These are phyloP conservation scores for Breynia disticha DNA, from an alignment of 441 rosid genomes.

Conservation along the genomic window DNA sequence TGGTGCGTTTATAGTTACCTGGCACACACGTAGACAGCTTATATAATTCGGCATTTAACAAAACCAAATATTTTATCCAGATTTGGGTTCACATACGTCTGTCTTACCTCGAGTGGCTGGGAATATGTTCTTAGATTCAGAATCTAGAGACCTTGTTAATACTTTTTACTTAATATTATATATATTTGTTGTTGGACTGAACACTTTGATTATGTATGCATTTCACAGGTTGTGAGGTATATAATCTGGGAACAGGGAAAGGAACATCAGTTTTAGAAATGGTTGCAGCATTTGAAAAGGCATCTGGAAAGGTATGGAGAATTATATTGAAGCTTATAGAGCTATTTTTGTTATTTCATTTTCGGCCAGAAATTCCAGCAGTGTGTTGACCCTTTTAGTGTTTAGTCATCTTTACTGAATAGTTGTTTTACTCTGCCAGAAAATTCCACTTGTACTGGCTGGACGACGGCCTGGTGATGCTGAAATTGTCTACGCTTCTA, in stretches of 20 bases:
- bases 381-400: neutral
- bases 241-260: constrained; percentile 93
- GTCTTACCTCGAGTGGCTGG: too few relatives aligned
- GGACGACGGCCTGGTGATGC: constrained; percentile 84
- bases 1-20: too few relatives aligned
- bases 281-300: constrained; percentile 36
- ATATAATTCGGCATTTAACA: too few relatives aligned
- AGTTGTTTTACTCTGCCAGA: constrained; percentile 26
- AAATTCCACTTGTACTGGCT: constrained; percentile 66
- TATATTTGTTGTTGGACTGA: neutral
- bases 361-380: too few relatives aligned
- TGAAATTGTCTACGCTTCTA: constrained; percentile 78
- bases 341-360: too few relatives aligned
- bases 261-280: constrained; percentile 94
- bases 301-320: constrained; percentile 49
- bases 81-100: too few relatives aligned
- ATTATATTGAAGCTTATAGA: too few relatives aligned
- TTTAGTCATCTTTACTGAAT: neutral
- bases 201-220: neutral
- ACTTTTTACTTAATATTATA: neutral
- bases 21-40: too few relatives aligned
- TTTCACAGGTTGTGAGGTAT: constrained; percentile 70
- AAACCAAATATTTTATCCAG: too few relatives aligned
- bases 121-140: too few relatives aligned
- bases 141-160: too few relatives aligned